Conservation (phyloP, 1,284 basidiomycete species). For the Rhodotorula sp. region DNA sequence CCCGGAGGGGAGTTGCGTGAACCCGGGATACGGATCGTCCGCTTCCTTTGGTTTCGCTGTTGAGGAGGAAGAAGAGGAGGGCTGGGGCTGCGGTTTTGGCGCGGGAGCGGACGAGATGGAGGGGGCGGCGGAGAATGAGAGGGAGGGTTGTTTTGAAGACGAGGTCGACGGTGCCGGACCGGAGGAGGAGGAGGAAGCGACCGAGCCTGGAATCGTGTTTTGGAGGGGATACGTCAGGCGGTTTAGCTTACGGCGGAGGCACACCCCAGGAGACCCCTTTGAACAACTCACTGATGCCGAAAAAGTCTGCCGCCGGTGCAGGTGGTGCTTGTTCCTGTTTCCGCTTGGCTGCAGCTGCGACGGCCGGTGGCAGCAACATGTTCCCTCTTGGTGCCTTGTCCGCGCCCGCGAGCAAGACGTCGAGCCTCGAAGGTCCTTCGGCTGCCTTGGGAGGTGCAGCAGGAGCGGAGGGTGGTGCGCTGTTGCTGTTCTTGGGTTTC, state of each 20-base stretch:
- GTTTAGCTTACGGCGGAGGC: too few species aligned
- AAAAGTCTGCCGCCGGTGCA: slow-evolving; percentile 32
- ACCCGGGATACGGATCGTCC: slow-evolving; percentile 44
- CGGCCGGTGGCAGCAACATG: slow-evolving; percentile 27
- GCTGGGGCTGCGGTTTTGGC: slow-evolving; percentile 10
- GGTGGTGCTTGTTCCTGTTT: slow-evolving; percentile 13
- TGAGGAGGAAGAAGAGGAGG: slow-evolving; percentile 13
- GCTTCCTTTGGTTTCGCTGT: slow-evolving; percentile 18
- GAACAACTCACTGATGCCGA: slow-evolving; percentile 32
- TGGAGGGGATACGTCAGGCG: neutral
- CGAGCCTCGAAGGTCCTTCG: slow-evolving; percentile 6
- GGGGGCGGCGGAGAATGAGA: neutral
- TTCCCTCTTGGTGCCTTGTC: neutral
- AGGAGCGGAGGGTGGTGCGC: neutral
- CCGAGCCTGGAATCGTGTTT: slow-evolving; percentile 15
- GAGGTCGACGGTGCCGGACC: neutral
- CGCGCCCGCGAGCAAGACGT: neutral
- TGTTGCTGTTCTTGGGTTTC: slow-evolving; percentile 29
- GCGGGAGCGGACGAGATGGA: slow-evolving; percentile 17
- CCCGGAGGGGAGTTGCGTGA: slow-evolving; percentile 42
- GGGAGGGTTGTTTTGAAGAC: slow-evolving; percentile 9
- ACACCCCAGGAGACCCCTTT: neutral
- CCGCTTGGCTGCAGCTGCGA: slow-evolving; percentile 28
- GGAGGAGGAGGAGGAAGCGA: slow-evolving; percentile 13
- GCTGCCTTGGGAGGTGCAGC: neutral